Evolutionary conservation across 2,329 filamentous ascomycete genomes (phyloP).

Genomic region (Trichophyton equinum): DNA sequence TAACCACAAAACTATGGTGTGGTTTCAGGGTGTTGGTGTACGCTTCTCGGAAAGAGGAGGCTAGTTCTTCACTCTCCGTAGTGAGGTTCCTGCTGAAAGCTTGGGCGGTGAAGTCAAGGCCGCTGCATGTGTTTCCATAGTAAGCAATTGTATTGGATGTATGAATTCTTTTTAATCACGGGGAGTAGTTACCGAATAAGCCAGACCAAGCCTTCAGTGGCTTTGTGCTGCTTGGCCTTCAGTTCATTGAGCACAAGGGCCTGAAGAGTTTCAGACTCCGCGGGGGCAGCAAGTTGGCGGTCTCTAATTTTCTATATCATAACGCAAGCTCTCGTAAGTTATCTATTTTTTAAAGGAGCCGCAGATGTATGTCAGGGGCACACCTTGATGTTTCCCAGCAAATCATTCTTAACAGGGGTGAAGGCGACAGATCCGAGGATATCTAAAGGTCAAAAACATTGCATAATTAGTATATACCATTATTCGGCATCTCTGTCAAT

Average conservation of each 20-base stretch:
- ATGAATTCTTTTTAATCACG: not conserved
- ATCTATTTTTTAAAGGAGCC: not conserved
- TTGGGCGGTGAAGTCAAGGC: slow-evolving; percentile 84
- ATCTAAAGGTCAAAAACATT: slow-evolving; percentile 29
- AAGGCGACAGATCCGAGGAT: slow-evolving; percentile 61
- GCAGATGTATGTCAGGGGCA: slow-evolving; percentile 10
- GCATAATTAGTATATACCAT: not conserved
- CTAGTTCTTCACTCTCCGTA: slow-evolving; percentile 57
- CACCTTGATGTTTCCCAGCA: slow-evolving; percentile 84
- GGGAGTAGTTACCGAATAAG: slow-evolving; percentile 55
- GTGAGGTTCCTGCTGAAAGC: slow-evolving; percentile 66
- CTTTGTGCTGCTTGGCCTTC: slow-evolving; percentile 75
- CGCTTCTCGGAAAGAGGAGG: slow-evolving; percentile 71
- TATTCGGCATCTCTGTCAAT: not conserved
- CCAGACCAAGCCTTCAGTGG: slow-evolving; percentile 86
- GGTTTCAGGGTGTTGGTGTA: slow-evolving; percentile 83
- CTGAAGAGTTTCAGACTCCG: slow-evolving; percentile 73
- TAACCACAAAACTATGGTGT: slow-evolving; percentile 78
- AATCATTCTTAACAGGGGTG: slow-evolving; percentile 79
- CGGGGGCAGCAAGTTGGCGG: slow-evolving; percentile 63
- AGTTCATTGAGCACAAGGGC: slow-evolving; percentile 75
- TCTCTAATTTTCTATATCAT: slow-evolving; percentile 62
- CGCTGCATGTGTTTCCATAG: slow-evolving; percentile 40
- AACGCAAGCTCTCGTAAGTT: not conserved
- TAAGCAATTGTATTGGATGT: not conserved